phyloP scores from a whole-genome alignment of 352 stramenopile species.

The Globisporangium nodosum region DNA sequence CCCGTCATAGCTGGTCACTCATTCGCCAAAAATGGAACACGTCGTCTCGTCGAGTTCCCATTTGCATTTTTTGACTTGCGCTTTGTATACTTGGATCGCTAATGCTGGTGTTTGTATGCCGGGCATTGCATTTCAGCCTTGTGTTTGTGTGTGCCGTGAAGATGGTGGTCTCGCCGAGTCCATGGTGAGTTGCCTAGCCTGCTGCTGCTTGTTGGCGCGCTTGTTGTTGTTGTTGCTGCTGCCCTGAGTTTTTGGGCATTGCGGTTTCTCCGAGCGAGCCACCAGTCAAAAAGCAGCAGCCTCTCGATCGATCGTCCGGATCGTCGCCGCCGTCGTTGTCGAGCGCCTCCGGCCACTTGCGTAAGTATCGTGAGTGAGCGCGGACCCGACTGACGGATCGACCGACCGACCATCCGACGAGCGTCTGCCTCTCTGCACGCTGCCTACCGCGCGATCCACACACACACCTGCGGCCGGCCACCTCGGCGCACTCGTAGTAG shows the following conservation, averaged over 20 bases:
- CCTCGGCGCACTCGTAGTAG: background rate
- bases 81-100: conserved; percentile 11
- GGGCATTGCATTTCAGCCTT: conserved; percentile 3
- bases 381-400: background rate
- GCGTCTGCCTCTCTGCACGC: background rate
- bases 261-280: conserved; percentile 5
- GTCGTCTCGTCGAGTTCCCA: background rate
- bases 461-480: too few relatives aligned
- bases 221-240: background rate
- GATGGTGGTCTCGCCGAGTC: conserved; percentile 7
- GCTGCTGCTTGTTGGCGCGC: background rate
- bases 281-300: conserved; percentile 1
- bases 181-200: too few relatives aligned
- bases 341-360: conserved; percentile 11
- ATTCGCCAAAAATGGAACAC: too few relatives aligned
- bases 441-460: background rate
- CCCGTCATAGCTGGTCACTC: too few relatives aligned
- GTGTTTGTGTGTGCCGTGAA: conserved; percentile 4
- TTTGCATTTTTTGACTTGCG: background rate
- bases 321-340: background rate
- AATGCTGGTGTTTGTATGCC: conserved; percentile 6
- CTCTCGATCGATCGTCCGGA: background rate
- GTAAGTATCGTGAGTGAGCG: conserved; percentile 19
- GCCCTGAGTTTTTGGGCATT: conserved; percentile 16
- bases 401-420: background rate